These are phyloP conservation scores for Teratosphaeria destructans DNA, from an alignment of 2,329 filamentous ascomycete species.

Conservation along the genomic window DNA sequence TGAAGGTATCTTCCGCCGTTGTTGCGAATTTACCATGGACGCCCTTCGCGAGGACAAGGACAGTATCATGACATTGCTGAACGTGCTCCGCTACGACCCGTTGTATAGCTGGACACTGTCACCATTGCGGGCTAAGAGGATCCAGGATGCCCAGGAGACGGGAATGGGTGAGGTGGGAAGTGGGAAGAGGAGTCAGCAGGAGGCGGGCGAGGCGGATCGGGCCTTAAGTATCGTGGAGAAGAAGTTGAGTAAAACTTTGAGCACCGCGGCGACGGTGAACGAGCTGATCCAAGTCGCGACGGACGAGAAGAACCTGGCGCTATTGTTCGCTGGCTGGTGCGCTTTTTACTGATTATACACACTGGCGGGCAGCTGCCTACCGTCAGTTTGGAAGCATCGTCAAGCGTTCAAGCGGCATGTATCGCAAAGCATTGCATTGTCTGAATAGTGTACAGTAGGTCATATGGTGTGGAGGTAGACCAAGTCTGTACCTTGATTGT, in stretches of 20 bases:
- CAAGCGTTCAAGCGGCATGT: background rate
- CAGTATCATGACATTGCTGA: constrained; percentile 96
- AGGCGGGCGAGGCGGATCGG: constrained; percentile 74
- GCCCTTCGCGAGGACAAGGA: constrained; percentile 91
- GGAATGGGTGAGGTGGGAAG: constrained; percentile 27
- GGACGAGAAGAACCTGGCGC: constrained; percentile 82
- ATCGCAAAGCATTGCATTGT: background rate
- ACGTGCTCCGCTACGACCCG: constrained; percentile 95
- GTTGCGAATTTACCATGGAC: constrained; percentile 94
- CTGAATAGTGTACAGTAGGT: background rate
- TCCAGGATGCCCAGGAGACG: constrained; percentile 54
- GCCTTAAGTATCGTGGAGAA: constrained; percentile 89
- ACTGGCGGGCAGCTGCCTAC: background rate
- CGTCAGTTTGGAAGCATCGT: background rate
- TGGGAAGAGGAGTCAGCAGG: constrained; percentile 37
- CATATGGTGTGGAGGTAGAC: background rate
- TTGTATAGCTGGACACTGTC: constrained; percentile 93
- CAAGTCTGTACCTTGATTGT: too few relatives aligned
- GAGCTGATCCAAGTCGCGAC: constrained; percentile 93
- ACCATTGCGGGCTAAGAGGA: constrained; percentile 52
- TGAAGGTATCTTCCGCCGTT: constrained; percentile 93
- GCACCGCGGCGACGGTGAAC: constrained; percentile 89
- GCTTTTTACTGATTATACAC: constrained; percentile 14
- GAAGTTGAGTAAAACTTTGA: constrained; percentile 89
- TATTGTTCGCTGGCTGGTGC: constrained; percentile 54